Base-by-base conservation (phyloP, 176 grass and related monocot species). In the Zoysia japonica region DNA sequence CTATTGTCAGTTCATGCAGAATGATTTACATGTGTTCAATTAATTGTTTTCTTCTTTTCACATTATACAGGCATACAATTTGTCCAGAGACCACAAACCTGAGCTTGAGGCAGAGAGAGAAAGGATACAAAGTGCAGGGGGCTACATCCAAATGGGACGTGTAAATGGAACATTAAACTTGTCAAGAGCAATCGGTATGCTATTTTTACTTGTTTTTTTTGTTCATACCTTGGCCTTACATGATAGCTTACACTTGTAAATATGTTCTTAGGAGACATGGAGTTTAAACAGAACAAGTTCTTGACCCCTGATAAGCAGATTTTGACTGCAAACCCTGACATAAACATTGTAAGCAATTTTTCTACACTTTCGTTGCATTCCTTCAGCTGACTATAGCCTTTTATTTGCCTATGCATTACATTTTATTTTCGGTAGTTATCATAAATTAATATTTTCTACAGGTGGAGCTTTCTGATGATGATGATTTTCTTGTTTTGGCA, bases 151-250 rank as follows among this genome's bases (percentile, higher is more conserved):
- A 72, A 87, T 80, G 80, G 95, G 95, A 28, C 80, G 95, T 80
- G 87, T 98, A 75, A 98, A 98, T 89, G 92, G 95, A 90, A 98
- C 87, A 78, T 82, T 98, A 82, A 98, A 98, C 71, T 89, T 98
- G 43, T 57, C 91, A 71, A 94, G 95, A 75, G 94, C 94, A 80
- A 97, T 97, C 42, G 91, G 94, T 97, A 81, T 46, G 66, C 10
- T 53, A 62, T 51, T 74, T 36, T 42, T 59, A 68, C 13, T 65
- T 59, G n/a, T 3, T 67, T 45, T 71, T 61, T 7, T 6, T 43
- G 42, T 74, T 61, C 19, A 70, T 79, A 13, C n/a, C 60, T 87
- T 71, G 19, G 3, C 46, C 64, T 83, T 84, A 80, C 7, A 75
- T 38, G 57, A 53, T 78, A 57, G 5, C 65, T 89, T 66, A 60